Evolutionary conservation across 1,139 yeast species (phyloP).

Genomic region (Wickerhamiella pararugosa): DNA sequence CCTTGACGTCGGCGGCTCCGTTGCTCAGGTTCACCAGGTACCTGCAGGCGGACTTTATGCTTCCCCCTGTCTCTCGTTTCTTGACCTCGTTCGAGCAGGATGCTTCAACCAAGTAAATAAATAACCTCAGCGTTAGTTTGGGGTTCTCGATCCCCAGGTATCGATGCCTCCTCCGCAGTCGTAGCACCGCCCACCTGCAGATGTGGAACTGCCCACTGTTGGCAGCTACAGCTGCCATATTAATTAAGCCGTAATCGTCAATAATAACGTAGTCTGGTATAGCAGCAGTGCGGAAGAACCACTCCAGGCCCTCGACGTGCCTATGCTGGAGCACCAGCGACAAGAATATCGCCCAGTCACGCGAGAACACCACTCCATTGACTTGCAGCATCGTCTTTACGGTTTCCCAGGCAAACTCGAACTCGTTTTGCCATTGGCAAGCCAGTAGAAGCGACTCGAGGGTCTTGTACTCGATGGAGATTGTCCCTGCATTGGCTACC

Average conservation of each 20-base stretch:
- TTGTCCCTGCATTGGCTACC: conserved; percentile 13
- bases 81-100: conserved; percentile 14
- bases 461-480: conserved; percentile 18
- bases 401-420: conserved; percentile 20
- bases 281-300: conserved; percentile 21
- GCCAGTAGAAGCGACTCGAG: conserved; percentile 19
- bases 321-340: conserved; percentile 16
- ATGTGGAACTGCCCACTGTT: conserved; percentile 16
- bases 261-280: conserved; percentile 22
- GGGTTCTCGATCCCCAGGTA: conserved; percentile 8
- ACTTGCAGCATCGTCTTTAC: conserved; percentile 16
- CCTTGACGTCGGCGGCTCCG: conserved; percentile 14
- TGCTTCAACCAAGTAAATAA: conserved; percentile 19
- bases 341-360: conserved; percentile 25
- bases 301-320: conserved; percentile 19
- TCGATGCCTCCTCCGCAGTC: conserved; percentile 16
- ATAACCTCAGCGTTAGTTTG: conserved; percentile 11
- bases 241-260: conserved; percentile 20
- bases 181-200: conserved; percentile 21
- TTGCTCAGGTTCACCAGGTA: conserved; percentile 16
- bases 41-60: conserved; percentile 11
- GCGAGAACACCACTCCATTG: conserved; percentile 17
- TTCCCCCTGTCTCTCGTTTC: background rate
- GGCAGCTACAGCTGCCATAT: conserved; percentile 19
- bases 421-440: conserved; percentile 18